Percentiles rank a stretch among this genome's conserved stretches.
Evolutionary conservation across 108 stramenopile species (phyloP).

Genomic region (Halocafeteria seosinensis): DNA sequence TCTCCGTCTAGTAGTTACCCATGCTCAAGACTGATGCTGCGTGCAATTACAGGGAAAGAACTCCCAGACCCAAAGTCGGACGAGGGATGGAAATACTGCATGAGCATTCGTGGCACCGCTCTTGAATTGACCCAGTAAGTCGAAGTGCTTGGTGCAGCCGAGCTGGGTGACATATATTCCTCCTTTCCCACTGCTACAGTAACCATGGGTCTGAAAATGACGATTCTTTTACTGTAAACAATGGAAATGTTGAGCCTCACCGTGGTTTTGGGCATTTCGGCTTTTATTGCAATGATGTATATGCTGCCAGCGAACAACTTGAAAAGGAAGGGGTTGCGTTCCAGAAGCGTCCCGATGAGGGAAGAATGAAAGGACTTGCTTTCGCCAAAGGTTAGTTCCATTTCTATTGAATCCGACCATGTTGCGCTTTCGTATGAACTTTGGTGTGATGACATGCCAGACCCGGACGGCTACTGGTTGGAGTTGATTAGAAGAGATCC

Average conservation of each 20-base stretch:
- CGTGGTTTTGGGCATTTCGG: slow-evolving; percentile 57
- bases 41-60: no score
- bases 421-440: no score
- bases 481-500: no score
- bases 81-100: not conserved
- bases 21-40: no score
- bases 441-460: no score
- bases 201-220: slow-evolving; percentile 68
- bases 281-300: slow-evolving; percentile 61
- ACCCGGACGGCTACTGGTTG: no score
- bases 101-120: not conserved
- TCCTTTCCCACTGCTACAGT: no score
- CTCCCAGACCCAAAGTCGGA: not conserved
- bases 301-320: slow-evolving; percentile 52
- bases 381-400: slow-evolving; percentile 19
- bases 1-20: no score
- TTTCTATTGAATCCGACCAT: no score
- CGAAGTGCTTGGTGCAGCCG: no score
- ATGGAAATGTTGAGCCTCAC: slow-evolving; percentile 55
- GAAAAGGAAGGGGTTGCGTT: slow-evolving; percentile 59
- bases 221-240: slow-evolving; percentile 45
- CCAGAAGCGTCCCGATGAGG: slow-evolving; percentile 84
- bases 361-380: slow-evolving; percentile 12
- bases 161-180: no score
- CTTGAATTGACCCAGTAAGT: not conserved